These are phyloP conservation scores for Isatis lusitanica DNA, from an alignment of 441 rosid genomes.

Conservation along the genomic window DNA sequence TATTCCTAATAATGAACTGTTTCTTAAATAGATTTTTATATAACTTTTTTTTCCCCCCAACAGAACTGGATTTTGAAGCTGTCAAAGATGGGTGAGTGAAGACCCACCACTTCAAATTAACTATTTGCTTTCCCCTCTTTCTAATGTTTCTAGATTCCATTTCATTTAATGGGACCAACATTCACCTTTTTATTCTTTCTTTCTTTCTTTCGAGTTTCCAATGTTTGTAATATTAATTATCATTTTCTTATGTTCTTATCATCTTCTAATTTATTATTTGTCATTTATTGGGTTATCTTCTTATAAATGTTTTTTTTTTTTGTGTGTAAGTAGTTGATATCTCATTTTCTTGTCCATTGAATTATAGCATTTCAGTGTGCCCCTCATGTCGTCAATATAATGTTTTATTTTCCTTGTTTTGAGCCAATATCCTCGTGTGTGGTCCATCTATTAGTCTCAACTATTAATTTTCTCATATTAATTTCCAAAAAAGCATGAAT, in stretches of 20 bases:
- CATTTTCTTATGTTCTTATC: background rate
- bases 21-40: background rate
- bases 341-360: slow-evolving; percentile 21
- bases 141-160: background rate
- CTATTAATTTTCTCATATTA: background rate
- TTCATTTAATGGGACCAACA: slow-evolving; percentile 6
- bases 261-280: background rate
- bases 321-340: slow-evolving; percentile 18
- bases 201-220: background rate
- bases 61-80: background rate
- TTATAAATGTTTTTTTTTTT: background rate
- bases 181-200: background rate
- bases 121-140: background rate
- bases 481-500: background rate
- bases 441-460: slow-evolving; percentile 14
- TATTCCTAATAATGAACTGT: slow-evolving; percentile 11
- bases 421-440: slow-evolving; percentile 22
- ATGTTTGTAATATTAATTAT: background rate
- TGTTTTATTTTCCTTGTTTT: slow-evolving; percentile 24
- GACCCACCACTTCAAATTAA: slow-evolving; percentile 12
- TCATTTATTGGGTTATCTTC: slow-evolving; percentile 19
- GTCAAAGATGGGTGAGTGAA: background rate
- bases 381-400: slow-evolving; percentile 13
- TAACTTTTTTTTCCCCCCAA: background rate
- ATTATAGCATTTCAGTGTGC: slow-evolving; percentile 18